Percentiles rank a stretch among this genome's conserved stretches.
Conservation (phyloP, 345 rosid species). For the Salix arbutifolia region DNA sequence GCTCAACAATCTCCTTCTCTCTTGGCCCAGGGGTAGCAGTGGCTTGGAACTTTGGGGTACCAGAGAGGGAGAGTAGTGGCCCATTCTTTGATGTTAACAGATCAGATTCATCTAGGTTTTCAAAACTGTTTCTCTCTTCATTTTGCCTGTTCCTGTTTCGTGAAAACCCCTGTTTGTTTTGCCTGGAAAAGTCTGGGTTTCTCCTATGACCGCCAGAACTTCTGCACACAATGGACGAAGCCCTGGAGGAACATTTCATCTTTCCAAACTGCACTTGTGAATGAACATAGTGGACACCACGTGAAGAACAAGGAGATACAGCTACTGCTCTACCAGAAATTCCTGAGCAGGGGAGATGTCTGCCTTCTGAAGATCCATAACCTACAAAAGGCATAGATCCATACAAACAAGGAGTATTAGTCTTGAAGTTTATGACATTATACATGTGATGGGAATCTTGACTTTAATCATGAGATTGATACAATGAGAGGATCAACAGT, state of each 20-base stretch:
- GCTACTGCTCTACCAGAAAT: constrained; percentile 43
- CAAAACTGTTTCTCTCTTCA: constrained; percentile 55
- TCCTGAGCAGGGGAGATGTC: constrained; percentile 39
- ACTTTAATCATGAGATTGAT: background rate
- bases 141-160: constrained; percentile 58
- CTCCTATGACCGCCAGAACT: constrained; percentile 57
- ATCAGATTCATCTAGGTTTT: constrained; percentile 52
- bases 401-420: background rate
- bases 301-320: constrained; percentile 33
- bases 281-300: constrained; percentile 18
- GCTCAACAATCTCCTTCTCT: constrained; percentile 87
- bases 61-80: constrained; percentile 51
- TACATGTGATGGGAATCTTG: background rate
- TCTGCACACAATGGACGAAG: constrained; percentile 46
- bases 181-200: constrained; percentile 68
- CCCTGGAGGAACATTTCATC: constrained; percentile 30
- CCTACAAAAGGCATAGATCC: constrained; percentile 35
- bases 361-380: constrained; percentile 46
- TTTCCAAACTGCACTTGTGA: constrained; percentile 35
- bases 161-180: constrained; percentile 48
- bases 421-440: background rate
- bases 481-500: background rate
- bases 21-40: constrained; percentile 68
- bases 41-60: constrained; percentile 63
- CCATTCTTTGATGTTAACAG: constrained; percentile 57